These are phyloP conservation scores for Triangularia verruculosa DNA, from an alignment of 2,329 filamentous ascomycete species.

Conservation along the genomic window DNA sequence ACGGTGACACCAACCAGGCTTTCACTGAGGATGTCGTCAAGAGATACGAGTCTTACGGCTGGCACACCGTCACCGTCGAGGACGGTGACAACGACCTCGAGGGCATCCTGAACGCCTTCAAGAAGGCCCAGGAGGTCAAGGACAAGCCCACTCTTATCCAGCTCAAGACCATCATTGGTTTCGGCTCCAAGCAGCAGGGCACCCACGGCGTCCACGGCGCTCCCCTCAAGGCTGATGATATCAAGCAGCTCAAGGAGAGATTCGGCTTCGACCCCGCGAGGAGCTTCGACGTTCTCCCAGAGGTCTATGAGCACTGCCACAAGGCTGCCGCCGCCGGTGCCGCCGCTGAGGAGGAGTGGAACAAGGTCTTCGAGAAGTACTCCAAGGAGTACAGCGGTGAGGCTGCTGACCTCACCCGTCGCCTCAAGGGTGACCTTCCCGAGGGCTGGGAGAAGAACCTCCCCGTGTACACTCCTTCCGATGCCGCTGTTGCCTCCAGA, in stretches of 20 bases:
- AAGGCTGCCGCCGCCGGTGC: slow-evolving; percentile 84
- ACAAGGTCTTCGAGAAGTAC: slow-evolving; percentile 88
- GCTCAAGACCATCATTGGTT: slow-evolving; percentile 95
- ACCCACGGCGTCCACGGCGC: slow-evolving; percentile 96
- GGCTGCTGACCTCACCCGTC: slow-evolving; percentile 76
- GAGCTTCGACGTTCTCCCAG: slow-evolving; percentile 87
- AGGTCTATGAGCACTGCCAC: slow-evolving; percentile 88
- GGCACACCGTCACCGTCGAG: slow-evolving; percentile 81
- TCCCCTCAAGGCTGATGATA: slow-evolving; percentile 91
- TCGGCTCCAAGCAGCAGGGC: slow-evolving; percentile 87
- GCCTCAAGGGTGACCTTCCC: slow-evolving; percentile 78
- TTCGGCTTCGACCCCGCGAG: slow-evolving; percentile 96
- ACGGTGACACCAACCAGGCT: slow-evolving; percentile 91
- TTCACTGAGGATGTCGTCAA: slow-evolving; percentile 97
- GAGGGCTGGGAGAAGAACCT: slow-evolving; percentile 95
- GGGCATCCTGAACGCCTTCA: slow-evolving; percentile 83
- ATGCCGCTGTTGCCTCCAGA: slow-evolving; percentile 83
- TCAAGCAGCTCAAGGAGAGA: slow-evolving; percentile 87
- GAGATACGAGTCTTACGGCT: slow-evolving; percentile 96
- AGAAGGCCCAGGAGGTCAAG: slow-evolving; percentile 79
- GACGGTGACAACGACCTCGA: slow-evolving; percentile 88
- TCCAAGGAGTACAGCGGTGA: slow-evolving; percentile 71
- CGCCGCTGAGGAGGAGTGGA: slow-evolving; percentile 91
- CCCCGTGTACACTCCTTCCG: slow-evolving; percentile 83
- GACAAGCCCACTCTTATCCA: slow-evolving; percentile 98